phyloP scores from a whole-genome alignment of 2,329 filamentous ascomycete species.

The Talaromyces sp. region DNA sequence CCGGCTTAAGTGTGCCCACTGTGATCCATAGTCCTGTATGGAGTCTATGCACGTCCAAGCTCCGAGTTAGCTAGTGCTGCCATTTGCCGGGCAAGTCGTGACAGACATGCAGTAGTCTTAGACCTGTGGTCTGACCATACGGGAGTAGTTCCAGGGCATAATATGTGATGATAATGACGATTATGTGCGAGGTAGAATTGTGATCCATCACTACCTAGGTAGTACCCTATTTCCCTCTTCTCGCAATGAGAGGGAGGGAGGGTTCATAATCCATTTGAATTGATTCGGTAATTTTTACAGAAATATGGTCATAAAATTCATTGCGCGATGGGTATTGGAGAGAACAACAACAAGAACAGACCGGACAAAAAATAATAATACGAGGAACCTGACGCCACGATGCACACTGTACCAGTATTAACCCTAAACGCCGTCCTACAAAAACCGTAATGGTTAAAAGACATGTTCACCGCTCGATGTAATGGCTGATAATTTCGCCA shows the following conservation, averaged over 20 bases:
- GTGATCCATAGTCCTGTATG: too few species aligned
- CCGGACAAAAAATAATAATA: neutral
- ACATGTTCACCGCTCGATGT: constrained; percentile 3
- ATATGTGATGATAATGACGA: neutral
- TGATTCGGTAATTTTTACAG: neutral
- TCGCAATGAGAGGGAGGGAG: neutral
- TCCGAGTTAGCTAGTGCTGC: neutral
- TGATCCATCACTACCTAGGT: too few species aligned
- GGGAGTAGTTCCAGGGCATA: neutral
- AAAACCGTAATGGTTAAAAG: neutral
- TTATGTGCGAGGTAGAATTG: neutral
- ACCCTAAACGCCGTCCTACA: neutral
- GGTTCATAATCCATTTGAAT: neutral
- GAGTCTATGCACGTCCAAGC: neutral
- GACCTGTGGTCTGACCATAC: neutral
- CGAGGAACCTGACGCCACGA: constrained; percentile 9
- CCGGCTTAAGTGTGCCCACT: too few species aligned
- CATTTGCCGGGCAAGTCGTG: neutral
- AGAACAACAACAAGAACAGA: neutral
- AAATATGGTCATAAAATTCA: neutral
- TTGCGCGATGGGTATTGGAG: constrained; percentile 10
- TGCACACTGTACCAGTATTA: constrained; percentile 3
- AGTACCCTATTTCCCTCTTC: too few species aligned
- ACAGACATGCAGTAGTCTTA: neutral
- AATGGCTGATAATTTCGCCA: constrained; percentile 19